phyloP scores from a whole-genome alignment of 805 yeast species.

The Candida mattraensis region DNA sequence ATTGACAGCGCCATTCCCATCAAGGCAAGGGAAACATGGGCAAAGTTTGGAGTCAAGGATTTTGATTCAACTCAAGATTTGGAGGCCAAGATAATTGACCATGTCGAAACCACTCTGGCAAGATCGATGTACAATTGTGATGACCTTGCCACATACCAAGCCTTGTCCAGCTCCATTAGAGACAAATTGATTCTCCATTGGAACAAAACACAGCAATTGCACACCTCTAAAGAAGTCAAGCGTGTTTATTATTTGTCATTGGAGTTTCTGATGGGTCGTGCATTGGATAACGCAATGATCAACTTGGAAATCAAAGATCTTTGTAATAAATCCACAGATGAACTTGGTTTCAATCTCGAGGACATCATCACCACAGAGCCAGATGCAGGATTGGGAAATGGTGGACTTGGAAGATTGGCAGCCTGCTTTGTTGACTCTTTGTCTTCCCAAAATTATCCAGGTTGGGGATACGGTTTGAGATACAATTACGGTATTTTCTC shows the following conservation, averaged over 20 bases:
- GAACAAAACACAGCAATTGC: slow-evolving; percentile 91
- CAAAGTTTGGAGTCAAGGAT: slow-evolving; percentile 58
- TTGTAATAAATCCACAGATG: slow-evolving; percentile 55
- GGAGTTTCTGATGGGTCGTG: slow-evolving; percentile 93
- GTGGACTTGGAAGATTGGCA: slow-evolving; percentile 92
- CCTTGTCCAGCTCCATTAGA: slow-evolving; percentile 74
- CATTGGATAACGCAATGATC: slow-evolving; percentile 89
- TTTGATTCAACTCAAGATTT: slow-evolving; percentile 54
- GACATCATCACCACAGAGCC: slow-evolving; percentile 85
- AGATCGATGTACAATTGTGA: slow-evolving; percentile 91
- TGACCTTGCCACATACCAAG: slow-evolving; percentile 88
- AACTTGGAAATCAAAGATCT: slow-evolving; percentile 68
- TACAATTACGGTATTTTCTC: slow-evolving; percentile 93
- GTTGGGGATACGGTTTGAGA: slow-evolving; percentile 95
- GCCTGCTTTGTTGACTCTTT: slow-evolving; percentile 92
- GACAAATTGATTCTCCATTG: slow-evolving; percentile 82
- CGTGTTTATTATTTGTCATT: slow-evolving; percentile 83
- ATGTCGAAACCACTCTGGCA: slow-evolving; percentile 91
- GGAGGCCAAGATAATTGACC: slow-evolving; percentile 69
- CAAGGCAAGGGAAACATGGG: slow-evolving; percentile 76
- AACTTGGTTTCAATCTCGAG: slow-evolving; percentile 85
- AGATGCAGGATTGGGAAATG: slow-evolving; percentile 94
- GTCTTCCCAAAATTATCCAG: slow-evolving; percentile 82
- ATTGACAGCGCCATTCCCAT: slow-evolving; percentile 82
- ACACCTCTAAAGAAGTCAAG: slow-evolving; percentile 79